Percentiles rank a stretch among this genome's conserved stretches.
phyloP scores from a whole-genome alignment of 2,329 filamentous ascomycete genomes.

The Talaromyces sp. region DNA sequence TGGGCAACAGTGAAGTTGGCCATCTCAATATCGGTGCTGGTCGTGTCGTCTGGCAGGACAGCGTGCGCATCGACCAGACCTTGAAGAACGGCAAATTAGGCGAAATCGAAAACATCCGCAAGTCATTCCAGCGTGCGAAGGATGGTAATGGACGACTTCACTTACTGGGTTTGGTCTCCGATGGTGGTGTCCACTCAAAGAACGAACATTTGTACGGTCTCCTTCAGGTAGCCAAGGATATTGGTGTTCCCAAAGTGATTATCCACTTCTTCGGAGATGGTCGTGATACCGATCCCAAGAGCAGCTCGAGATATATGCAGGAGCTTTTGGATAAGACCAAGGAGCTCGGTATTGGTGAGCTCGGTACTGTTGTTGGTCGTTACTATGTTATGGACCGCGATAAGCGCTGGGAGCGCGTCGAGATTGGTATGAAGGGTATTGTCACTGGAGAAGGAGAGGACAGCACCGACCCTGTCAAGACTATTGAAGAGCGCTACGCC shows the following conservation, averaged over 20 bases:
- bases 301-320: constrained; percentile 80
- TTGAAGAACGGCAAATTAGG: constrained; percentile 81
- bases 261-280: constrained; percentile 99
- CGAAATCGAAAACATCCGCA: constrained; percentile 71
- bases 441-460: constrained; percentile 82
- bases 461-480: constrained; percentile 76
- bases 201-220: constrained; percentile 88
- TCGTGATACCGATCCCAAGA: constrained; percentile 96
- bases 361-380: constrained; percentile 88
- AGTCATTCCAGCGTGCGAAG: constrained; percentile 74
- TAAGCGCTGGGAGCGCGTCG: constrained; percentile 96
- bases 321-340: constrained; percentile 74
- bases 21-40: constrained; percentile 98
- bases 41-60: constrained; percentile 96
- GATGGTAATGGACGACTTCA: constrained; percentile 88
- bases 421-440: constrained; percentile 83
- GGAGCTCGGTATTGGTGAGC: constrained; percentile 79
- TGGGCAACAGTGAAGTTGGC: constrained; percentile 98
- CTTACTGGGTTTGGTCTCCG: constrained; percentile 84
- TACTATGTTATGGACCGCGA: constrained; percentile 99
- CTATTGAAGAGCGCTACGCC: constrained; percentile 82
- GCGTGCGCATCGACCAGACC: constrained; percentile 90
- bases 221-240: constrained; percentile 83
- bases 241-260: constrained; percentile 83
- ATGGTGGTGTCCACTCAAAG: constrained; percentile 95